phyloP scores from a whole-genome alignment of 83 land plant species.

The Thuja plicata region DNA sequence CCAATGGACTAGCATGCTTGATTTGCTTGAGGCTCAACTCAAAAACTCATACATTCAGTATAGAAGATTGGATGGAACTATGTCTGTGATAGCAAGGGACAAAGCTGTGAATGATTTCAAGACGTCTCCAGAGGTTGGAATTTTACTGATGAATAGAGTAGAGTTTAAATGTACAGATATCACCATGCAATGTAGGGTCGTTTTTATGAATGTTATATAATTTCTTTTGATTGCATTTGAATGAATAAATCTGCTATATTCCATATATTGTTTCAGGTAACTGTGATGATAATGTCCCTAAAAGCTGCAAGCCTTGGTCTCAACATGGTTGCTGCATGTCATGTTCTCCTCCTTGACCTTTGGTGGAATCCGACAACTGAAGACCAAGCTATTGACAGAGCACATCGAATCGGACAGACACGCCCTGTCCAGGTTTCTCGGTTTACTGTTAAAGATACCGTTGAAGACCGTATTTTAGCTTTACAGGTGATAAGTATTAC shows the following conservation, averaged over 20 bases:
- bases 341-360: constrained; percentile 91
- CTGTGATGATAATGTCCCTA: constrained; percentile 94
- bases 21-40: constrained; percentile 75
- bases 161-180: neutral
- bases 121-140: constrained; percentile 77
- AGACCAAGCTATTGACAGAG: constrained; percentile 98
- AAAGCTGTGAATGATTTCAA: constrained; percentile 90
- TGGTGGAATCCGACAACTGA: constrained; percentile 99
- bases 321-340: constrained; percentile 92
- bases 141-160: neutral
- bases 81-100: constrained; percentile 85
- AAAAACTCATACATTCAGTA: constrained; percentile 68
- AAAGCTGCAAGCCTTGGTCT: constrained; percentile 96
- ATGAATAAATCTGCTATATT: neutral
- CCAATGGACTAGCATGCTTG: constrained; percentile 98
- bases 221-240: neutral
- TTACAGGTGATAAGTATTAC: constrained; percentile 65
- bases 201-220: neutral
- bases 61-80: constrained; percentile 95
- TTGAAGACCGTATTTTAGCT: constrained; percentile 93
- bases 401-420: constrained; percentile 97
- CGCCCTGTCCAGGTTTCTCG: constrained; percentile 88
- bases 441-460: constrained; percentile 87
- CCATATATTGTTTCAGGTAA: constrained; percentile 53
- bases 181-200: neutral